Percentiles rank a stretch among this genome's conserved stretches.
phyloP scores from a whole-genome alignment of 2,329 filamentous ascomycete genomes.

The Botrytis hyacinthi region DNA sequence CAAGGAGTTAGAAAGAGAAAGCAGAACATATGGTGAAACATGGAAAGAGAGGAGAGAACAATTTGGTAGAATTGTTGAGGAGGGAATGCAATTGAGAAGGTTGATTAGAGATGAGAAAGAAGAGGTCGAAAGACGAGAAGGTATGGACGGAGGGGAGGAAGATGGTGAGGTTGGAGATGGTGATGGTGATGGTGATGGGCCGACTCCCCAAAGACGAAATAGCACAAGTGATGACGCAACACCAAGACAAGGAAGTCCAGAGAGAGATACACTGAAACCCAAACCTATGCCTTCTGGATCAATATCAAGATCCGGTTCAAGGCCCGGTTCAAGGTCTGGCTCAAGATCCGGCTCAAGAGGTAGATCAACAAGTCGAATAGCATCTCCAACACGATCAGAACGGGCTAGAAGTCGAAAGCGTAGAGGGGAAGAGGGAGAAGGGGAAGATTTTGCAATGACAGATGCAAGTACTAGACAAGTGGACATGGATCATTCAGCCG shows the following conservation, averaged over 20 bases:
- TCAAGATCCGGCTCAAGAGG: slow-evolving; percentile 43
- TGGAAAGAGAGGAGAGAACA: slow-evolving; percentile 84
- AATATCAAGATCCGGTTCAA: slow-evolving; percentile 38
- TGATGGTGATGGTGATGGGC: slow-evolving; percentile 50
- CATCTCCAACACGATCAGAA: slow-evolving; percentile 39
- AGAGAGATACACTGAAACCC: slow-evolving; percentile 42
- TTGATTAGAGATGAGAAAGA: slow-evolving; percentile 95
- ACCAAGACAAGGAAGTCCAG: slow-evolving; percentile 49
- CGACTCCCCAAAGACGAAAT: slow-evolving; percentile 50
- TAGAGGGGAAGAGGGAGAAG: slow-evolving; percentile 40
- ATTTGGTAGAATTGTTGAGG: slow-evolving; percentile 84
- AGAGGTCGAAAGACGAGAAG: slow-evolving; percentile 83
- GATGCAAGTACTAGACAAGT: slow-evolving; percentile 48
- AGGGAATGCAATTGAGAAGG: slow-evolving; percentile 80
- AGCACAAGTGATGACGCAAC: slow-evolving; percentile 48
- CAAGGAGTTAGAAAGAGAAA: slow-evolving; percentile 80
- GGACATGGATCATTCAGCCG: slow-evolving; percentile 35
- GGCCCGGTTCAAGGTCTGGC: slow-evolving; percentile 39
- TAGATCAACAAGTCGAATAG: slow-evolving; percentile 42
- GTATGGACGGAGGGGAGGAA: slow-evolving; percentile 62
- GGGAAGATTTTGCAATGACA: slow-evolving; percentile 60
- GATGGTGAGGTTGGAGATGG: slow-evolving; percentile 59
- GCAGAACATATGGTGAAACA: slow-evolving; percentile 73
- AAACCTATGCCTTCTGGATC: slow-evolving; percentile 32
- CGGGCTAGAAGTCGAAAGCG: slow-evolving; percentile 18